phyloP scores from a whole-genome alignment of 306 rosid genomes.

The Benincasa hispida region DNA sequence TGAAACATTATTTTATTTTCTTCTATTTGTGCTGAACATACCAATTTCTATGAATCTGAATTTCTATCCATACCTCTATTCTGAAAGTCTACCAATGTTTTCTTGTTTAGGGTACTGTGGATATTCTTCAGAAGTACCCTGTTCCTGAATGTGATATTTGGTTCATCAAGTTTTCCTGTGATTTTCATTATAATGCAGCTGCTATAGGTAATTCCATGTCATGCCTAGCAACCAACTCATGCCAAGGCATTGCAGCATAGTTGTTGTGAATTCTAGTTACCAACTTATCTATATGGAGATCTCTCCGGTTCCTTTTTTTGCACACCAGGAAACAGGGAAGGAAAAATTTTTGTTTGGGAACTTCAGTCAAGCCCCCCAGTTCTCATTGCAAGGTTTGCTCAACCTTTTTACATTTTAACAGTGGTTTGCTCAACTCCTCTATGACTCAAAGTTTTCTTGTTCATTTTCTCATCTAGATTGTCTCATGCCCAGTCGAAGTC shows the following conservation, averaged over 20 bases:
- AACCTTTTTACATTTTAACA: constrained; percentile 2
- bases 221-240: not conserved
- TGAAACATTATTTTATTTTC: not conserved
- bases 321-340: constrained; percentile 75
- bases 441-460: not conserved
- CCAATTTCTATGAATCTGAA: not conserved
- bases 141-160: constrained; percentile 94
- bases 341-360: constrained; percentile 85
- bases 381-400: constrained; percentile 54
- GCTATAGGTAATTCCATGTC: constrained; percentile 51
- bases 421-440: not conserved
- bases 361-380: constrained; percentile 84
- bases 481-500: constrained; percentile 78
- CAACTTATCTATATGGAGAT: not conserved
- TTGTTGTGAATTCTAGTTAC: not conserved
- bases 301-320: not conserved
- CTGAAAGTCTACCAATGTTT: not conserved
- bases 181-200: constrained; percentile 63
- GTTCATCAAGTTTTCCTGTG: constrained; percentile 95
- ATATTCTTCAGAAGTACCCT: constrained; percentile 92
- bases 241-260: not conserved
- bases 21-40: not conserved
- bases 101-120: constrained; percentile 57
- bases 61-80: no score
- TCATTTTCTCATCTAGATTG: constrained; percentile 34